Conservation (phyloP, 768 basidiomycete species). For the Rhodotorula babjevae region DNA sequence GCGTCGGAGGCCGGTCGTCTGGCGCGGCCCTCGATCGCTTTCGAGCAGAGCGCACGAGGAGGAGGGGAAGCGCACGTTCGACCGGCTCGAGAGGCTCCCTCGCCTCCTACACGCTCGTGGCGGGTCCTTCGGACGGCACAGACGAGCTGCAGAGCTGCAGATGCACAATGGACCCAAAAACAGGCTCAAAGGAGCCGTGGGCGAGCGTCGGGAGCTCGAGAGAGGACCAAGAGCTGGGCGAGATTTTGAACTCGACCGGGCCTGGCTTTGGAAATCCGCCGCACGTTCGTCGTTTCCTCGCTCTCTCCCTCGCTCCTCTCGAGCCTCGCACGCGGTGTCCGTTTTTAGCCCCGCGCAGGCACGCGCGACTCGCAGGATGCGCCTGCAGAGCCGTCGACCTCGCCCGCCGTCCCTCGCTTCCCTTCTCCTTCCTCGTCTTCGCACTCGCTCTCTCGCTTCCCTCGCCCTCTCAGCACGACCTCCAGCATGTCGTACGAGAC, state of each 20-base stretch:
- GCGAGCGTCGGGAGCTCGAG: too few relatives aligned
- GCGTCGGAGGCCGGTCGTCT: too few relatives aligned
- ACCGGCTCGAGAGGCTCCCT: not conserved
- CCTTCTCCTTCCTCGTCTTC: too few relatives aligned
- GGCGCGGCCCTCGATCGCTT: too few relatives aligned
- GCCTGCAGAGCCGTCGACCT: too few relatives aligned
- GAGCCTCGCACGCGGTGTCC: too few relatives aligned
- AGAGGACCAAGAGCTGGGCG: not conserved
- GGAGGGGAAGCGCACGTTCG: not conserved
- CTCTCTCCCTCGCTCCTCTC: too few relatives aligned
- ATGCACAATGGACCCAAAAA: too few relatives aligned
- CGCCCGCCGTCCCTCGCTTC: too few relatives aligned
- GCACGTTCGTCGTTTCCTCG: not conserved
- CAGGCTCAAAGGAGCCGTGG: not conserved
- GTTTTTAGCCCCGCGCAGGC: too few relatives aligned
- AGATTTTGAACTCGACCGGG: not conserved
- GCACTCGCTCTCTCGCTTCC: not conserved
- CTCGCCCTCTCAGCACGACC: not conserved
- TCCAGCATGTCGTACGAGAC: slow-evolving; percentile 19
- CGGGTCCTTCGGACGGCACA: not conserved
- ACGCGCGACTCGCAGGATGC: too few relatives aligned
- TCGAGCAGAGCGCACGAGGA: too few relatives aligned
- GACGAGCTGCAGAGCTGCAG: not conserved
- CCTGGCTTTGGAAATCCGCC: not conserved
- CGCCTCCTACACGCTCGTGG: not conserved